These are phyloP conservation scores for Metroxylon sagu DNA, from an alignment of 176 grass and related monocot species.

Conservation along the genomic window DNA sequence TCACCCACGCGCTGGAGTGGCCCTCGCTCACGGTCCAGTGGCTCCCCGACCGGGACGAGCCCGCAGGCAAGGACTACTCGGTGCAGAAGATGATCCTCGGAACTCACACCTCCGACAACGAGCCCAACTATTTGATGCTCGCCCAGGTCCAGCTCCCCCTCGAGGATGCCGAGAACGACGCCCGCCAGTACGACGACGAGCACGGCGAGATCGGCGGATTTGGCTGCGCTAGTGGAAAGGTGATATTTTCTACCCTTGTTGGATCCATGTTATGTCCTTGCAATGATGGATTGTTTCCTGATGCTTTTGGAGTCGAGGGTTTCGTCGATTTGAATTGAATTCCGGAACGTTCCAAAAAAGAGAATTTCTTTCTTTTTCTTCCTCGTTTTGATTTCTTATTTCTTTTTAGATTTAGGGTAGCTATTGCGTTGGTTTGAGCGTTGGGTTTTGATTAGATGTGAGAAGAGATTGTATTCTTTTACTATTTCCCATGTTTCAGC, in stretches of 20 bases:
- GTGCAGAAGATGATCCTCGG: slow-evolving; percentile 92
- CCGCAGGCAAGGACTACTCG: slow-evolving; percentile 79
- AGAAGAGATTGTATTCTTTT: no score
- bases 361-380: no score
- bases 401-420: no score
- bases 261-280: not conserved
- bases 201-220: slow-evolving; percentile 71
- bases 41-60: slow-evolving; percentile 76
- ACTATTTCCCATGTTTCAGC: no score
- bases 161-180: slow-evolving; percentile 76
- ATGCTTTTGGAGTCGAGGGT: no score
- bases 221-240: slow-evolving; percentile 36
- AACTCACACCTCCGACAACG: slow-evolving; percentile 84
- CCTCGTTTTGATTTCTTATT: no score
- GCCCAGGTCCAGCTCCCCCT: slow-evolving; percentile 81
- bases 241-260: not conserved
- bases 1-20: slow-evolving; percentile 93
- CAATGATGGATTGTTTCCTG: no score
- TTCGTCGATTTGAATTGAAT: no score
- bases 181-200: slow-evolving; percentile 70
- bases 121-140: slow-evolving; percentile 96
- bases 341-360: no score
- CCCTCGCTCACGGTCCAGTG: slow-evolving; percentile 92
- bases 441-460: no score
- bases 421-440: no score